Evolutionary conservation across 2,329 filamentous ascomycete genomes (phyloP).

Genomic region (Mycosphaerella arachidis): DNA sequence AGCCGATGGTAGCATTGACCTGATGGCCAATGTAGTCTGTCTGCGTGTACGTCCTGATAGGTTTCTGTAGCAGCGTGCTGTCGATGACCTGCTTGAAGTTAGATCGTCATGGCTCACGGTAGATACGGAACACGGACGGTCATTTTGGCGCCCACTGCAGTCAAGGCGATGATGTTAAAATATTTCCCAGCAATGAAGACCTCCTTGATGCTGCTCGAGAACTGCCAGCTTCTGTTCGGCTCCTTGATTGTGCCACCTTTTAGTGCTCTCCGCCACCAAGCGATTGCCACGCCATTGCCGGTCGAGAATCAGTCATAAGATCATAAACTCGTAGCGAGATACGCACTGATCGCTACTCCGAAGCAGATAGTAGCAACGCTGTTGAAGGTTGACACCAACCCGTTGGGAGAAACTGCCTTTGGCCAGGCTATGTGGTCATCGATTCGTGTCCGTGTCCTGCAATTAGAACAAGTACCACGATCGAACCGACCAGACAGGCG

Average conservation of each 20-base stretch:
- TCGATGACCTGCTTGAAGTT: no score
- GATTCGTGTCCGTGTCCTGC: no score
- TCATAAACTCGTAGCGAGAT: neutral
- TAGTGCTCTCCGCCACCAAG: slow-evolving; percentile 26
- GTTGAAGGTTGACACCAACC: slow-evolving; percentile 10
- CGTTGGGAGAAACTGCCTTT: no score
- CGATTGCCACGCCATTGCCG: slow-evolving; percentile 24
- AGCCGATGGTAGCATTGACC: no score
- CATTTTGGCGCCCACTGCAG: slow-evolving; percentile 22
- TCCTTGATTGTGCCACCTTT: slow-evolving; percentile 23
- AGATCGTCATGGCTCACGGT: no score
- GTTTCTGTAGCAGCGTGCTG: no score
- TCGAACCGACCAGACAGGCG: no score
- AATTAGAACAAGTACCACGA: no score
- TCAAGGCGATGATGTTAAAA: slow-evolving; percentile 28
- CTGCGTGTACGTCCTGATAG: no score
- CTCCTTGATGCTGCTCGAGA: slow-evolving; percentile 21
- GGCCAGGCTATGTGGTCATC: no score
- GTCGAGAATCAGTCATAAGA: neutral
- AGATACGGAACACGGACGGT: no score
- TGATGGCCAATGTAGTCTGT: no score
- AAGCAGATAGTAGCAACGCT: slow-evolving; percentile 20
- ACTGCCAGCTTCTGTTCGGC: slow-evolving; percentile 23
- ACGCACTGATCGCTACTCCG: slow-evolving; percentile 22
- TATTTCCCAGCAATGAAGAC: slow-evolving; percentile 19